Base-by-base conservation (phyloP, 139 green algal species). In the Coelastrella sp. region DNA sequence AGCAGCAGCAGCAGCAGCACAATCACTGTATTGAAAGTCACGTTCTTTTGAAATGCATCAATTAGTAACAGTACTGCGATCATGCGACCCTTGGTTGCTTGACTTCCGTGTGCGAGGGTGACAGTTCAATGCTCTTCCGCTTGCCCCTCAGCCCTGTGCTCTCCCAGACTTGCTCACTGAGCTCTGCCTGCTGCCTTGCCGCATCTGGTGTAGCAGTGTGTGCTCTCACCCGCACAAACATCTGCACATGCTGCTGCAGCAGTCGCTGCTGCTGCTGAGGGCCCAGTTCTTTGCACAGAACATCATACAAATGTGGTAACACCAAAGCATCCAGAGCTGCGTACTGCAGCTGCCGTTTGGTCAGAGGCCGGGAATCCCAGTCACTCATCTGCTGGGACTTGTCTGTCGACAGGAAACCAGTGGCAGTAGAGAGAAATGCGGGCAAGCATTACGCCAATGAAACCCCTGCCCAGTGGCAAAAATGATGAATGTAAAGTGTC, bases 301-400 rank as follows among this genome's bases (percentile, higher is more conserved):
- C 15, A 17, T 90, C 78, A 60, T 74, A 90, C 91, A 93, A 85
- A 73, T 84, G 87, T 58, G 92, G 63, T 56, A 93, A 89, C 74
- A 93, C 90, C 60, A 93, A 91, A 4, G 95, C 95, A 68, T 97
- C 95, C 78, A 95, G 90, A 0, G 94, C 95, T 11, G 95, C 95
- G 72, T 97, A 97, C 66, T 65, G 25, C 80, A 95, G 17, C 93
- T 97, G 95, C 27, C 90, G 90, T 27, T 70, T 24, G 24, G 79
- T 95, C 63, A 97, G 93, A 0, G 95, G 95, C 20, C 95, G 93
- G 15, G 60, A 78, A 74, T 93, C 93, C 95, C 95, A 97, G 84
- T 96, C 90, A 15, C 91, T 95, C 57, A 96, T 89, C 93, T 96
- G 95, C 90, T 91, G 90, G 35, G 79, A 83, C 89, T 96, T 96